Evolutionary conservation across 768 basidiomycete species (phyloP), one percentile per base, ranked within the genome.

Genomic region (Suillus alpinus): DNA sequence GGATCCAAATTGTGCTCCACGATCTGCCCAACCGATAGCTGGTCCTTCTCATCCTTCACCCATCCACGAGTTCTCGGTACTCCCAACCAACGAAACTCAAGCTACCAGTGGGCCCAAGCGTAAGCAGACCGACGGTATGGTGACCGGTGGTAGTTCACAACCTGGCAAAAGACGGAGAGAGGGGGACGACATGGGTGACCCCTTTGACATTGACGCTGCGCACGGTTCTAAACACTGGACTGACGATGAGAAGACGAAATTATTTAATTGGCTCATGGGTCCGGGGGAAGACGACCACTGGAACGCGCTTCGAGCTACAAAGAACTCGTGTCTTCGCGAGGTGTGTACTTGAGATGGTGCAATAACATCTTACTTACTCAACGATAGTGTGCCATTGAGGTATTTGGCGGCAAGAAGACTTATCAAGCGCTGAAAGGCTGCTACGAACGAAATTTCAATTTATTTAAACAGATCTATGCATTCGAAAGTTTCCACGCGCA

Each of bases 391-490:
- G 86, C 90, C 0, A 62, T 74, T 29, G 83, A 89, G 59, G 85
- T 92, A 7, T 92, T 91, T 65, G 85, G 81, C 3, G 81, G 83
- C 56, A 88, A 89, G 73, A 92, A 92, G 72, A 89, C 89, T 14
- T 92, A 91, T 63, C 89, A 91, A 68, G 90, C 90, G 0, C 80
- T 92, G 59, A 92, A 92, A 75, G 89, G 90, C 23, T 92, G 90
- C 67, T 92, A 90, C 63, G 89, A 92, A 69, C 88, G 90, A 67
- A 92, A 91, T 65, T 89, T 92, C 65, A 91, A 91, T 65, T 75
- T 91, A 16, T 92, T 91, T 81, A 91, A 89, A 73, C 89, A 92
- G 71, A 89, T 92, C 41, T 87, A 88, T 67, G 80, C 84, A 6
- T 89, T 89, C 63, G 88, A 92, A 69, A 75, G 73, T 13, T 87